phyloP scores from a whole-genome alignment of 352 stramenopile species.

The Pythium sukuiense region DNA sequence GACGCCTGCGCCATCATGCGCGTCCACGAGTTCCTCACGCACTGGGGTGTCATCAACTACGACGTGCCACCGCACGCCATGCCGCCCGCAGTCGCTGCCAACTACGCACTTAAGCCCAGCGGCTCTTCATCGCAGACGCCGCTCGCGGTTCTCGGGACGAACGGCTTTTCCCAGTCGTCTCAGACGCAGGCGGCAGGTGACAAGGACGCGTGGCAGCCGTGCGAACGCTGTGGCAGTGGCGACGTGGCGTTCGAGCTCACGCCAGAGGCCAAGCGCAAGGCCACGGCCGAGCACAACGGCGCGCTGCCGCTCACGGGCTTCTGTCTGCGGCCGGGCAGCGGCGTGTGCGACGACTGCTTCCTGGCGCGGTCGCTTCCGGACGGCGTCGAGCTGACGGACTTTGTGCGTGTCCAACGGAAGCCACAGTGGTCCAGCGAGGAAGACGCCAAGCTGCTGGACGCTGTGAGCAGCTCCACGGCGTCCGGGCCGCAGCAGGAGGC shows the following conservation, averaged over 20 bases:
- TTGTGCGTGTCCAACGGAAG: constrained; percentile 38
- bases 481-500: constrained; percentile 34
- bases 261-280: constrained; percentile 57
- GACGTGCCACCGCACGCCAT: constrained; percentile 74
- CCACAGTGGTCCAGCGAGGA: constrained; percentile 54
- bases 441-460: constrained; percentile 45
- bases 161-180: neutral
- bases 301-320: constrained; percentile 51
- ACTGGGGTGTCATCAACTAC: constrained; percentile 89
- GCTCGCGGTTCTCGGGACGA: neutral
- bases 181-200: neutral
- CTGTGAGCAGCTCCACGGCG: constrained; percentile 36
- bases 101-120: constrained; percentile 47
- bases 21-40: constrained; percentile 84
- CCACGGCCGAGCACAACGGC: constrained; percentile 32
- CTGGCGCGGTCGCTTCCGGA: constrained; percentile 63
- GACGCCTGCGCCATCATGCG: constrained; percentile 83
- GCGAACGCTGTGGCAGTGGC: constrained; percentile 48
- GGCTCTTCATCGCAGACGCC: neutral
- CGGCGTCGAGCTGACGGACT: constrained; percentile 57
- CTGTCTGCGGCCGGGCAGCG: constrained; percentile 48
- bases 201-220: constrained; percentile 24
- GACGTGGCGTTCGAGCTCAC: constrained; percentile 59
- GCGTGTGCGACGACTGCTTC: constrained; percentile 72
- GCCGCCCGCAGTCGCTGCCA: constrained; percentile 50